Base-by-base conservation (phyloP, 2,329 filamentous ascomycete species). In the Stenocarpella maydis region DNA sequence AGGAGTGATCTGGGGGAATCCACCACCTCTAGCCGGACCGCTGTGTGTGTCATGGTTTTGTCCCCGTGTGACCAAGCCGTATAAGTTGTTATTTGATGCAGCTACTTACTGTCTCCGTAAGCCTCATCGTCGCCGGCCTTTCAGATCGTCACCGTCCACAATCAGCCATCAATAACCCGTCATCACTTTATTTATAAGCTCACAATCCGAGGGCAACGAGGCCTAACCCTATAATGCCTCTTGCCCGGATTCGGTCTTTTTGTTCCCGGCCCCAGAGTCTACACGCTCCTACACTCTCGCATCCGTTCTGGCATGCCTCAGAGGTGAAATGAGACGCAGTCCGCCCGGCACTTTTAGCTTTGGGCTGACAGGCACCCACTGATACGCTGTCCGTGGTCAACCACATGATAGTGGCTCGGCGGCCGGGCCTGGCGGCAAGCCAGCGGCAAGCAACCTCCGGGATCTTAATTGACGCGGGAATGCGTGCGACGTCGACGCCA, bases 161-260 rank as follows among this genome's bases (percentile, higher is more conserved):
- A 34, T 12, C n/a, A n/a, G n/a, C n/a, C n/a, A n/a, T n/a, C n/a
- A n/a, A n/a, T n/a, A n/a, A n/a, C 34, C n/a, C n/a, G 34, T 37
- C 31, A 37, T 37, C 21, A 26, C 41, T 37, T 14, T n/a, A n/a
- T 49, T 61, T 60, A 49, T 49, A 63, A 49, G 43, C 58, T 63
- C 58, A n/a, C n/a, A n/a, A n/a, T n/a, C n/a, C n/a, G n/a, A n/a
- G n/a, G n/a, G n/a, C n/a, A n/a, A n/a, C n/a, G n/a, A n/a, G n/a
- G n/a, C n/a, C n/a, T n/a, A n/a, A n/a, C n/a, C n/a, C n/a, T n/a
- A n/a, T n/a, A n/a, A n/a, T n/a, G n/a, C n/a, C n/a, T n/a, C n/a
- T n/a, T n/a, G n/a, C n/a, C n/a, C n/a, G n/a, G n/a, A n/a, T n/a
- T n/a, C n/a, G n/a, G n/a, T n/a, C n/a, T n/a, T 37, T 37, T 63